Base-by-base conservation (phyloP, 768 basidiomycete genomes). In the Auricularia auricula-judae region DNA sequence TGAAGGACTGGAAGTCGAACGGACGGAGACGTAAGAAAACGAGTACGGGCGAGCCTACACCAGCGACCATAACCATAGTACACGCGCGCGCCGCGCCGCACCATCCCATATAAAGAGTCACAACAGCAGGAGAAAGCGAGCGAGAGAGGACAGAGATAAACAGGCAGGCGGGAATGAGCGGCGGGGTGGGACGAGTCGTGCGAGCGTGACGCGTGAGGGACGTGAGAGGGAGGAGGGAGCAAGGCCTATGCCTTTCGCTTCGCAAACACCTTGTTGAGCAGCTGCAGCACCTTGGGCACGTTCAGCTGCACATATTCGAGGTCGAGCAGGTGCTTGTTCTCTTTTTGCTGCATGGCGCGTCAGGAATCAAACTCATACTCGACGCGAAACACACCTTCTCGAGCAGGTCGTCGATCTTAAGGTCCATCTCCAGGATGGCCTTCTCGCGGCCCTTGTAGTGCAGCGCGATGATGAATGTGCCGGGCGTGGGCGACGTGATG, bases 391-490 rank as follows among this genome's bases (percentile, higher is more conserved):
- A 35, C 67, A 93, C 94, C 88, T 98, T 98, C 76, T 98, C 96
- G 72, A 98, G 77, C 67, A 98, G 76, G 76, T 99, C 96, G 75
- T 99, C 96, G 70, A 98, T 97, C 79, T 98, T 98, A 63, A 98
- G 83, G 77, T 97, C 94, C 97, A 98, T 98, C 82, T 99, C 97
- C 43, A 98, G 83, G 70, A 99, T 98, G 18, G 97, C 96, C 78
- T 98, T 98, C 72, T 99, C 97, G 21, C 97, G 85, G 51, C 97
- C 97, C 76, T 97, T 98, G 79, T 98, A 99, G 75, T 98, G 96
- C 62, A 99, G 80, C 3, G 96, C 97, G 68, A 99, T 99, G 74
- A 99, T 95, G 76, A 98, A 99, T 8, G 97, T 97, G 59, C 97
- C 97, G 0, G 97, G 96, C 7, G 93, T 91, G 1, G 97, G 97